Percentiles rank a stretch among this genome's conserved stretches.
These are phyloP conservation scores for Podosphaera xanthii DNA, from an alignment of 2,329 filamentous ascomycete species.

Conservation along the genomic window DNA sequence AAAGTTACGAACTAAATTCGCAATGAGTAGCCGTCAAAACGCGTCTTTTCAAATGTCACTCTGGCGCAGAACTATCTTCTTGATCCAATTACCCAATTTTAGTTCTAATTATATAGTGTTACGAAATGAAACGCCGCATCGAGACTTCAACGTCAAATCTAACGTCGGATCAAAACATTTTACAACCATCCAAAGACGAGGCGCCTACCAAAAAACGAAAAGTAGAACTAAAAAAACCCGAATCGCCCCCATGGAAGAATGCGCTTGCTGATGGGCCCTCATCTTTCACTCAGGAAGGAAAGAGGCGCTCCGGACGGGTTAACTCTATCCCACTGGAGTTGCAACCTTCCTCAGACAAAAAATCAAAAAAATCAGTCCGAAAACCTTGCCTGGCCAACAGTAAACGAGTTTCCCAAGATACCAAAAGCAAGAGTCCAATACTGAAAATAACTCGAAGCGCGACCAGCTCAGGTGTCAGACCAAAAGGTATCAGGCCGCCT, in stretches of 20 bases:
- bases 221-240: conserved; percentile 28
- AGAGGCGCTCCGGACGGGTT: conserved; percentile 41
- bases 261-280: conserved; percentile 69
- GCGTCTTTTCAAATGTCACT: conserved; percentile 2
- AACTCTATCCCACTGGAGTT: conserved; percentile 32
- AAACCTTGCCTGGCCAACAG: conserved; percentile 12
- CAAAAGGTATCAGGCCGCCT: conserved; percentile 5
- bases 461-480: background rate
- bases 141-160: background rate
- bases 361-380: conserved; percentile 26
- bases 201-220: conserved; percentile 44
- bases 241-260: conserved; percentile 87
- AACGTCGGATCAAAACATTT: background rate
- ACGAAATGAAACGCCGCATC: background rate
- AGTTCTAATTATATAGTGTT: background rate
- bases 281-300: conserved; percentile 53
- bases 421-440: conserved; percentile 1
- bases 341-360: conserved; percentile 26
- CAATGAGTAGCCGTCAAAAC: background rate
- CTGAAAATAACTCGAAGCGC: background rate
- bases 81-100: background rate
- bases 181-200: background rate
- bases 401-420: conserved; percentile 10
- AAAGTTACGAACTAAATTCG: background rate
- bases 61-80: background rate